These are phyloP conservation scores for Ammopiptanthus mongolicus DNA, from an alignment of 306 rosid species.

Conservation along the genomic window DNA sequence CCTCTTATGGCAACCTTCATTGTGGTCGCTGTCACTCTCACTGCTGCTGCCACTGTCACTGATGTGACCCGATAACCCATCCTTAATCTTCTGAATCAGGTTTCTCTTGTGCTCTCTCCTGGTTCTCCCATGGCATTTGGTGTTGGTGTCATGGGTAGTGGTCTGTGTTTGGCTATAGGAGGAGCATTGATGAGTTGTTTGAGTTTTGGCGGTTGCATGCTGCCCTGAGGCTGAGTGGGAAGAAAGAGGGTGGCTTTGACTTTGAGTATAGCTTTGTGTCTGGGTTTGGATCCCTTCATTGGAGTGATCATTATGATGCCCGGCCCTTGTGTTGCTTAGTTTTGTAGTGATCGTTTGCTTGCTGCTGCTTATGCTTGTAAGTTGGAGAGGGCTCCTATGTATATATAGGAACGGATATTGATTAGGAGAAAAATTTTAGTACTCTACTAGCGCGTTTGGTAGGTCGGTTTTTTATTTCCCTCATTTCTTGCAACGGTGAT, in stretches of 20 bases:
- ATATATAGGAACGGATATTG: not conserved
- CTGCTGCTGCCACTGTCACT: conserved; percentile 2
- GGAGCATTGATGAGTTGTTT: not conserved
- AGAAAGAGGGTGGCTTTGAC: no score
- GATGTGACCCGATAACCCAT: conserved; percentile 19
- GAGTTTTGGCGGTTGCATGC: not conserved
- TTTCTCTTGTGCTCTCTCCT: conserved; percentile 1
- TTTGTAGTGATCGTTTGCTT: not conserved
- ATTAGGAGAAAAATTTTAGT: no score
- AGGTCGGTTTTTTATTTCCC: no score
- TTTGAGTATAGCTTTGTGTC: no score
- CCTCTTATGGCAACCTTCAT: not conserved
- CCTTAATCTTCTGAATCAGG: conserved; percentile 19
- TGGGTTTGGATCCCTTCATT: not conserved
- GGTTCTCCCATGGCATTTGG: not conserved
- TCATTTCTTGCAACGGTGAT: no score
- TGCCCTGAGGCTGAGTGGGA: not conserved
- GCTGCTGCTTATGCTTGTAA: not conserved
- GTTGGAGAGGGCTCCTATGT: not conserved
- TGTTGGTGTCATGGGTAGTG: not conserved
- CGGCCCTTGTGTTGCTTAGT: not conserved
- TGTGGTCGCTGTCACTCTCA: conserved; percentile 22
- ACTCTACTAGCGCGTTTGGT: no score
- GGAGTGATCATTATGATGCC: not conserved
- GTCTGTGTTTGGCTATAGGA: not conserved